Base-by-base conservation (phyloP, 805 yeast species). In the Nakazawaea holstii region DNA sequence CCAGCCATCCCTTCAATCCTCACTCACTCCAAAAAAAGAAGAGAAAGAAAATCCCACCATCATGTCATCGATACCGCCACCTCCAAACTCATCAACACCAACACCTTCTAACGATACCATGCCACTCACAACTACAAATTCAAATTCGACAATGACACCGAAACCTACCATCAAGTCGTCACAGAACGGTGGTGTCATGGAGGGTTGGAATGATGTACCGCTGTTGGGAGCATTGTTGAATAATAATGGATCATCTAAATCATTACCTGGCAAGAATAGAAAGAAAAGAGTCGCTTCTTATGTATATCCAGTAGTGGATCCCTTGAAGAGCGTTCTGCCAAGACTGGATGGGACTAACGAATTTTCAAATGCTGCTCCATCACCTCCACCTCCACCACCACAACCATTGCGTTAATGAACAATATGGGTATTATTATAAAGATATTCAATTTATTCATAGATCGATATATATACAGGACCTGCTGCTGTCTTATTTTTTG, bases 401-500 rank as follows among this genome's bases (percentile, higher is more conserved):
- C 31, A 30, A 26, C 3, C 39, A 10, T 30, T 4, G n/a, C 10
- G n/a, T 30, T 2, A 30, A 30, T 30, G 32, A 30, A 6, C n/a
- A 30, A 13, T 2, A 13, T 30, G 32, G 7, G 3, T 13, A 10
- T 30, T 30, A 30, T 10, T 10, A 29, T 8, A 29, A 29, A 29
- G 10, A 29, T 7, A 9, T 32, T 32, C 14, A 32, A 32, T 32
- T 8, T 10, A 29, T 8, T 29, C 31, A 29, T 29, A 8, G 7
- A 29, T 29, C 10, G 7, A 29, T 29, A 7, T 29, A 8, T 33
- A 33, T 33, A 14, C 17, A 33, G 36, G 8, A 20, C 24, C 24
- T 20, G 24, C 24, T 20, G 24, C 5, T 20, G 24, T 20, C 24
- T 33, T 48, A 53, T 28, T 51, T 55, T 39, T 63, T 62, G 45